Evolutionary conservation across 2,329 filamentous ascomycete genomes (phyloP).

Genomic region (Trichothecium roseum): DNA sequence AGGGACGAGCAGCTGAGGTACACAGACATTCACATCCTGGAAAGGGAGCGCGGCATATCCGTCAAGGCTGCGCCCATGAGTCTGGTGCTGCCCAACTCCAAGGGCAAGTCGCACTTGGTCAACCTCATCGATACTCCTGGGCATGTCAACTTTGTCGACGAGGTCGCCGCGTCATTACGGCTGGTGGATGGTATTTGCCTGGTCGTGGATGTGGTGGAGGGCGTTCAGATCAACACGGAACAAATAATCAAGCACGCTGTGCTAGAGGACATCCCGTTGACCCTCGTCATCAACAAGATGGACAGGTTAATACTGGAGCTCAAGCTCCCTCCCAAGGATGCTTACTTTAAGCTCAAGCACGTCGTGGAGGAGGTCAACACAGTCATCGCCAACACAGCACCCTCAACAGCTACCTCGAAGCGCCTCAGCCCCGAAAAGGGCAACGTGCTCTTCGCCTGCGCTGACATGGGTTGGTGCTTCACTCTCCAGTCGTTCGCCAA

Average conservation of each 20-base stretch:
- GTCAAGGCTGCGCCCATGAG: constrained; percentile 94
- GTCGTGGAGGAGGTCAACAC: constrained; percentile 99
- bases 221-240: constrained; percentile 97
- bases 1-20: constrained; percentile 87
- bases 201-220: constrained; percentile 92
- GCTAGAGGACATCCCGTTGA: constrained; percentile 78
- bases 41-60: constrained; percentile 81
- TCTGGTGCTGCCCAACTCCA: constrained; percentile 75
- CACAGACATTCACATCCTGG: constrained; percentile 82
- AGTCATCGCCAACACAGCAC: constrained; percentile 78
- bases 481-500: constrained; percentile 88
- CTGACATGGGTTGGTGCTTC: constrained; percentile 93
- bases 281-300: constrained; percentile 93
- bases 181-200: constrained; percentile 86
- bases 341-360: constrained; percentile 98
- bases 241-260: constrained; percentile 95
- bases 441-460: constrained; percentile 94
- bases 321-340: constrained; percentile 86
- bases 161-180: constrained; percentile 80
- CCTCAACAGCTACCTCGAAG: constrained; percentile 66
- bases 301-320: constrained; percentile 89
- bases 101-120: constrained; percentile 88
- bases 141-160: constrained; percentile 97
- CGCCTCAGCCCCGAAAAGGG: constrained; percentile 91
- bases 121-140: constrained; percentile 95